Evolutionary conservation across 2,329 filamentous ascomycete species (phyloP).

Genomic region (Fusarium sp.): DNA sequence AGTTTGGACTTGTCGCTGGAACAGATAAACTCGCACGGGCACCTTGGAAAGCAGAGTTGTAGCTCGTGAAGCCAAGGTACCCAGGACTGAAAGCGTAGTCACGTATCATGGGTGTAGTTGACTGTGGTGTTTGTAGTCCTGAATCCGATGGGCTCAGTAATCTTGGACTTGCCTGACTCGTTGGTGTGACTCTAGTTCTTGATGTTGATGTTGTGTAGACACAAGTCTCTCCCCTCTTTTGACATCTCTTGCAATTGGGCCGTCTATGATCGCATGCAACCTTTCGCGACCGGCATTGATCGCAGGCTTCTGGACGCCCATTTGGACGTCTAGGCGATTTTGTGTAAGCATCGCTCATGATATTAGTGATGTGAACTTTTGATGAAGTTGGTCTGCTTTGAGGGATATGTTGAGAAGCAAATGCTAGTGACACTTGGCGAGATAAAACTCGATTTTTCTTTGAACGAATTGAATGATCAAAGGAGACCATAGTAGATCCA

Average conservation of each 20-base stretch:
- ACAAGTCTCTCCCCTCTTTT: conserved; percentile 50
- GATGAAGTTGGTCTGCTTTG: not conserved
- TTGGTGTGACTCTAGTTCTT: conserved; percentile 19
- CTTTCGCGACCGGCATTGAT: conserved; percentile 34
- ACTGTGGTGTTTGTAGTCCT: conserved; percentile 9
- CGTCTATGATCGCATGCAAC: conserved; percentile 30
- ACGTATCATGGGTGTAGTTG: conserved; percentile 10
- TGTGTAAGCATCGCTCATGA: conserved; percentile 4
- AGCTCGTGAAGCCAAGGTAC: conserved; percentile 60
- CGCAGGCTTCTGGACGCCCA: conserved; percentile 29
- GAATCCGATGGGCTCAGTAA: not conserved
- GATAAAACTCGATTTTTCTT: not conserved
- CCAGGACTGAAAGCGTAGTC: conserved; percentile 46
- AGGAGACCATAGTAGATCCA: not conserved
- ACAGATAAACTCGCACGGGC: conserved; percentile 54
- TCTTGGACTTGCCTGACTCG: not conserved
- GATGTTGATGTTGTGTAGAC: conserved; percentile 48
- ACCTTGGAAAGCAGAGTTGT: conserved; percentile 56
- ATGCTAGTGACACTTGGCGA: not conserved
- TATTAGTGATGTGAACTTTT: not conserved
- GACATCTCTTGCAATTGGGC: conserved; percentile 46
- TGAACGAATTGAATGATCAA: no score
- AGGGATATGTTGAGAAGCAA: not conserved
- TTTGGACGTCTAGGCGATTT: conserved; percentile 20
- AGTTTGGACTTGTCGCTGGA: conserved; percentile 34